Conservation (phyloP, 352 stramenopile species). For the Globisporangium orthogonon region DNA sequence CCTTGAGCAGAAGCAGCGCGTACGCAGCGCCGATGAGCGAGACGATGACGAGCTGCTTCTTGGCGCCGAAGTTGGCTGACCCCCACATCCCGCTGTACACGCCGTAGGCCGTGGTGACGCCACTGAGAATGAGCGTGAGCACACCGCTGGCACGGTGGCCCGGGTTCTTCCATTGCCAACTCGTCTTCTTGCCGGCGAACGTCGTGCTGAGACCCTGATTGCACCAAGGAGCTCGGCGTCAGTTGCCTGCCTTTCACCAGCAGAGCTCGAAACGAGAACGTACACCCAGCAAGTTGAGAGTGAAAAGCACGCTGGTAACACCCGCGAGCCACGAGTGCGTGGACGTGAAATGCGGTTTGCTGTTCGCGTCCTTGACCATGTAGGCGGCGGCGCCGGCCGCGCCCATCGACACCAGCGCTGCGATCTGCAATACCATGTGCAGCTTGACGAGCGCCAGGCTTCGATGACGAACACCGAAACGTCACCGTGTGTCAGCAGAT, state of each 20-base stretch:
- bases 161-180: slow-evolving; percentile 68
- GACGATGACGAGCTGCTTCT: slow-evolving; percentile 43
- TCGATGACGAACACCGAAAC: slow-evolving; percentile 3
- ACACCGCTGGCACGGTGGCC: slow-evolving; percentile 51
- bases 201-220: slow-evolving; percentile 39
- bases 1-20: slow-evolving; percentile 39
- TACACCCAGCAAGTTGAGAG: slow-evolving; percentile 56
- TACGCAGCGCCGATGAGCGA: slow-evolving; percentile 33
- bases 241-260: background rate
- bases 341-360: slow-evolving; percentile 61
- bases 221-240: background rate
- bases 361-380: slow-evolving; percentile 49
- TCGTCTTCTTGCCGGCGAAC: slow-evolving; percentile 53
- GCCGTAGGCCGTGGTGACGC: slow-evolving; percentile 32
- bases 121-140: slow-evolving; percentile 43
- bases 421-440: slow-evolving; percentile 41
- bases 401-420: slow-evolving; percentile 41
- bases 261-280: background rate
- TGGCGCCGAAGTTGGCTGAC: slow-evolving; percentile 27
- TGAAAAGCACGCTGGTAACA: slow-evolving; percentile 30
- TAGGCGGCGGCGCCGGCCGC: slow-evolving; percentile 34
- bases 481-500: background rate
- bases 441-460: slow-evolving; percentile 37
- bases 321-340: slow-evolving; percentile 69
- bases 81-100: slow-evolving; percentile 57